These are phyloP conservation scores for Chrysoporthe deuterocubensis DNA, from an alignment of 2,329 filamentous ascomycete species.

Conservation along the genomic window DNA sequence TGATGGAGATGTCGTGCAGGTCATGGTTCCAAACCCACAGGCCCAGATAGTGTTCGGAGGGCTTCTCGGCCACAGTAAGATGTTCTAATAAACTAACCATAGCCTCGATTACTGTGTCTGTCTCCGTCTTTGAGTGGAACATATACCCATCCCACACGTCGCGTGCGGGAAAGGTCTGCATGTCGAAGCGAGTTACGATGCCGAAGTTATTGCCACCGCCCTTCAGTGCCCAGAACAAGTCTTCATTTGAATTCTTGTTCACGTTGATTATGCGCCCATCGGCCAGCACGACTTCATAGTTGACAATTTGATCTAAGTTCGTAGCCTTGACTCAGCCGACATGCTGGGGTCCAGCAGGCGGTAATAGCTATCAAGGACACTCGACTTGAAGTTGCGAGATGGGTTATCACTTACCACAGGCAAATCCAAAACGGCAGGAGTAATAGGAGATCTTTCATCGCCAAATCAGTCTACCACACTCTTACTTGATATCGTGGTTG, in stretches of 20 bases:
- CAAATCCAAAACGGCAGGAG: slow-evolving; percentile 8
- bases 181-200: slow-evolving; percentile 36
- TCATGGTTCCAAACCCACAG: neutral
- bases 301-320: slow-evolving; percentile 6
- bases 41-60: neutral
- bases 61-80: neutral
- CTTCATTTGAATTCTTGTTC: neutral
- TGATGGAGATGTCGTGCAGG: neutral
- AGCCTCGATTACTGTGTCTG: slow-evolving; percentile 24
- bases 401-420: slow-evolving; percentile 3
- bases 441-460: neutral
- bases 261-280: slow-evolving; percentile 16
- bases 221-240: slow-evolving; percentile 16
- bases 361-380: neutral
- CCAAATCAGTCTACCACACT: neutral
- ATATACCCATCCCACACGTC: slow-evolving; percentile 33
- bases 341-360: neutral
- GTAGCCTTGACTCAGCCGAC: slow-evolving; percentile 34
- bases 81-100: neutral
- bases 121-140: neutral
- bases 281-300: slow-evolving; percentile 18
- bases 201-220: slow-evolving; percentile 49
- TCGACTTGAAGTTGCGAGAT: neutral
- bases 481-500: neutral
- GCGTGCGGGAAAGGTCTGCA: slow-evolving; percentile 29